A percentile compares a stretch with the other conserved stretches of the same genome.
phyloP scores from a whole-genome alignment of 805 yeast species.

The Candida endomychidarum region DNA sequence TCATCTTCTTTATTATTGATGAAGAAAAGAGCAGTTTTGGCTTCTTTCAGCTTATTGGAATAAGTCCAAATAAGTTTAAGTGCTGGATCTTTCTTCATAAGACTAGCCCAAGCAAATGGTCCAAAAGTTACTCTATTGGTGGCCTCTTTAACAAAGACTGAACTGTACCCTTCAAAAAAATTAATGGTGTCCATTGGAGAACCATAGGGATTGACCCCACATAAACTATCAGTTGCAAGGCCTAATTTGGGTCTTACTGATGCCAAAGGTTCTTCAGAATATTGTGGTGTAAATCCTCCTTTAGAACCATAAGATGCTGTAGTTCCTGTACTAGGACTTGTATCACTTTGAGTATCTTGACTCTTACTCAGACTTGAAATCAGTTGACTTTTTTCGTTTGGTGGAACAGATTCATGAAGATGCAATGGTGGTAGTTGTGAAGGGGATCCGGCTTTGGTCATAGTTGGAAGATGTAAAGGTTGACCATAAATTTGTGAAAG shows the following conservation, averaged over 20 bases:
- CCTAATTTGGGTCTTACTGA: background rate
- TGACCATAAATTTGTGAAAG: background rate
- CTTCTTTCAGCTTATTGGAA: constrained; percentile 19
- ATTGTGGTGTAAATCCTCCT: background rate
- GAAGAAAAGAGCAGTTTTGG: constrained; percentile 27
- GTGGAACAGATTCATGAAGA: background rate
- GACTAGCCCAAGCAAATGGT: constrained; percentile 39
- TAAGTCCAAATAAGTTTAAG: constrained; percentile 35
- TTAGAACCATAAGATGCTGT: background rate
- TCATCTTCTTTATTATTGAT: constrained; percentile 18
- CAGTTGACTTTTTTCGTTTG: background rate
- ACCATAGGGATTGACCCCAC: constrained; percentile 27
- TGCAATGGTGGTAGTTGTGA: constrained; percentile 1
- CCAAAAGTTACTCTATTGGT: constrained; percentile 34
- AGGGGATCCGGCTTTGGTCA: background rate
- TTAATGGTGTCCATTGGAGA: constrained; percentile 31
- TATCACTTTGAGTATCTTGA: background rate
- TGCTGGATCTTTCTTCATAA: constrained; percentile 35
- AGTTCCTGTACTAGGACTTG: background rate
- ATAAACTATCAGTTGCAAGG: background rate
- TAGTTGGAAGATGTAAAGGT: background rate
- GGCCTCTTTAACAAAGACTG: constrained; percentile 28
- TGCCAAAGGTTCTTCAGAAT: background rate
- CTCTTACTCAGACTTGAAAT: background rate
- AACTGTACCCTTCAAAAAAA: constrained; percentile 35